These are phyloP conservation scores for Aspergillus sp. DNA, from an alignment of 2,329 filamentous ascomycete genomes.

Conservation along the genomic window DNA sequence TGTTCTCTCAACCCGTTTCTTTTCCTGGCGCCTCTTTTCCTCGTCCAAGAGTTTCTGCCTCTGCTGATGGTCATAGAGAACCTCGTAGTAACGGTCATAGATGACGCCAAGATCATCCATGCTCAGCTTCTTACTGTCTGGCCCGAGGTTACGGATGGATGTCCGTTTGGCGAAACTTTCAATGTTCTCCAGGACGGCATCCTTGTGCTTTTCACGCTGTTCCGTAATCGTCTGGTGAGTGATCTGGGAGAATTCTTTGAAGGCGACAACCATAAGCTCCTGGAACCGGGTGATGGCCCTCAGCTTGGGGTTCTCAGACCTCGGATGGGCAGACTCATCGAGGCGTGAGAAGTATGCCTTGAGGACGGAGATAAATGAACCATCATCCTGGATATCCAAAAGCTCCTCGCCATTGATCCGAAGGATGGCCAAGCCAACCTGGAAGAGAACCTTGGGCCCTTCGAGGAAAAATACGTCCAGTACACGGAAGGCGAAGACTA, in stretches of 20 bases:
- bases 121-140: slow-evolving; percentile 88
- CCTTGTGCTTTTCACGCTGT: slow-evolving; percentile 87
- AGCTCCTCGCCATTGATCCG: slow-evolving; percentile 96
- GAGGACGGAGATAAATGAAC: slow-evolving; percentile 92
- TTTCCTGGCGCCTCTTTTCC: slow-evolving; percentile 65
- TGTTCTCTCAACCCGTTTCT: slow-evolving; percentile 53
- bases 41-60: slow-evolving; percentile 77
- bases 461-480: slow-evolving; percentile 98
- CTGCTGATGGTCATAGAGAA: slow-evolving; percentile 89
- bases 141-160: slow-evolving; percentile 90
- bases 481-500: slow-evolving; percentile 95
- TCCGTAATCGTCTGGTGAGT: slow-evolving; percentile 92
- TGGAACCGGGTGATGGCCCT: slow-evolving; percentile 94
- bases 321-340: slow-evolving; percentile 93
- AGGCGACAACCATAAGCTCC: slow-evolving; percentile 97
- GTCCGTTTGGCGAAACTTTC: slow-evolving; percentile 97
- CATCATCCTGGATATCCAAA: slow-evolving; percentile 88
- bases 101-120: slow-evolving; percentile 83
- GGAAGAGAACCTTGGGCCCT: slow-evolving; percentile 94
- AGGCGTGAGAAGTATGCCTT: slow-evolving; percentile 92
- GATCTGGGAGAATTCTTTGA: slow-evolving; percentile 95
- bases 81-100: slow-evolving; percentile 91
- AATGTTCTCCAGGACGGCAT: slow-evolving; percentile 90
- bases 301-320: slow-evolving; percentile 91
- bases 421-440: slow-evolving; percentile 93